Conservation (phyloP, 2,329 filamentous ascomycete genomes). For the Ophiocordyceps robertsii region DNA sequence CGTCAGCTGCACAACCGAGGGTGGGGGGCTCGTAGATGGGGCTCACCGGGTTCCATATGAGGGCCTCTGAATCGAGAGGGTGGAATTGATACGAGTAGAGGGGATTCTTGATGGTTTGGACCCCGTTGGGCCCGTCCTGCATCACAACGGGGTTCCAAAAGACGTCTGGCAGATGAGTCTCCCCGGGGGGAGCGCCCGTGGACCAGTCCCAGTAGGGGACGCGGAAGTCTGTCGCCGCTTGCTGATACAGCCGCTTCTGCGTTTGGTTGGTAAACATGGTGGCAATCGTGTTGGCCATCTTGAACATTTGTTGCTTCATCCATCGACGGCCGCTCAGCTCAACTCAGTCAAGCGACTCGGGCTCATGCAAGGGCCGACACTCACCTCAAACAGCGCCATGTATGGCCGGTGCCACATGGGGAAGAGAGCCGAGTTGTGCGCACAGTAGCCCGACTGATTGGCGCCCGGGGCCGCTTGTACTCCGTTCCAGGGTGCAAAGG, state of each 20-base stretch:
- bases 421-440: slow-evolving; percentile 63
- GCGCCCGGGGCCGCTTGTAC: slow-evolving; percentile 36
- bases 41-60: slow-evolving; percentile 47
- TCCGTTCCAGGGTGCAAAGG: slow-evolving; percentile 41
- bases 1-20: background rate
- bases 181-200: slow-evolving; percentile 29
- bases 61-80: slow-evolving; percentile 42
- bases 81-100: slow-evolving; percentile 47
- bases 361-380: background rate
- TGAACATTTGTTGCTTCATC: slow-evolving; percentile 21
- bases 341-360: slow-evolving; percentile 5
- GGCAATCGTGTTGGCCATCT: slow-evolving; percentile 28
- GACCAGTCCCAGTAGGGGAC: slow-evolving; percentile 51
- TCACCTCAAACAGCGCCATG: slow-evolving; percentile 46
- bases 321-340: background rate
- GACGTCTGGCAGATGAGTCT: slow-evolving; percentile 30
- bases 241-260: slow-evolving; percentile 33
- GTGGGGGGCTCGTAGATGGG: background rate
- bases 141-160: slow-evolving; percentile 35
- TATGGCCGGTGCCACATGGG: slow-evolving; percentile 78
- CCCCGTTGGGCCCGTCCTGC: slow-evolving; percentile 41
- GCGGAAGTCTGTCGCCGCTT: slow-evolving; percentile 36
- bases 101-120: slow-evolving; percentile 45
- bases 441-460: slow-evolving; percentile 56
- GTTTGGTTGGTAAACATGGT: slow-evolving; percentile 31